Conservation (phyloP, 331 rosid species). For the Quercus lobata region DNA sequence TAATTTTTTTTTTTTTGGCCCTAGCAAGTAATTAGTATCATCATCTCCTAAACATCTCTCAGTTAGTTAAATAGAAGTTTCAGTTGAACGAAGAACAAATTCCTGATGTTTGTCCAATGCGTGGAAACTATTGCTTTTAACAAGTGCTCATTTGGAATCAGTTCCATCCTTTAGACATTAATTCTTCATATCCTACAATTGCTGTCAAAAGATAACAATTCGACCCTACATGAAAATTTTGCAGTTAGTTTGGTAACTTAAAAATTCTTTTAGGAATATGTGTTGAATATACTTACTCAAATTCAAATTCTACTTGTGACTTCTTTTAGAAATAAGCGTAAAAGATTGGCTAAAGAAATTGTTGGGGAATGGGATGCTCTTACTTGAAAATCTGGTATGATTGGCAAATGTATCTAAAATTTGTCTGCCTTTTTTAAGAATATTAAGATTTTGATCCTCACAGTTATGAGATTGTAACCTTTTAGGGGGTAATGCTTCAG, state of each 20-base stretch:
- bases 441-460: no score
- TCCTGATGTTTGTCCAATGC: slow-evolving; percentile 28
- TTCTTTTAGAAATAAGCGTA: no score
- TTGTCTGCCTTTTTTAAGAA: no score
- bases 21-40: slow-evolving; percentile 16
- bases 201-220: neutral
- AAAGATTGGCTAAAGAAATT: neutral
- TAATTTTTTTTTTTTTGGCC: no score
- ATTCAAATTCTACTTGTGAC: neutral
- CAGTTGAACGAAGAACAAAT: slow-evolving; percentile 58
- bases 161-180: neutral
- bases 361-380: neutral
- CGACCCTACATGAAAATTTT: no score
- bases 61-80: slow-evolving; percentile 44
- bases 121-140: neutral
- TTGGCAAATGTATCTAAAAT: no score
- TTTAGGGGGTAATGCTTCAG: no score
- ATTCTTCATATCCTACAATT: neutral
- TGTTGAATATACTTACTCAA: neutral
- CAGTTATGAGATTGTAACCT: no score
- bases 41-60: slow-evolving; percentile 47
- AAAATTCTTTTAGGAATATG: neutral
- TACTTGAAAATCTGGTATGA: neutral
- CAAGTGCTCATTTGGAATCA: neutral
- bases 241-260: no score